A percentile compares a stretch with the other conserved stretches of the same genome.
Evolutionary conservation across 768 basidiomycete species (phyloP).

Genomic region (Flagelloscypha sp.): DNA sequence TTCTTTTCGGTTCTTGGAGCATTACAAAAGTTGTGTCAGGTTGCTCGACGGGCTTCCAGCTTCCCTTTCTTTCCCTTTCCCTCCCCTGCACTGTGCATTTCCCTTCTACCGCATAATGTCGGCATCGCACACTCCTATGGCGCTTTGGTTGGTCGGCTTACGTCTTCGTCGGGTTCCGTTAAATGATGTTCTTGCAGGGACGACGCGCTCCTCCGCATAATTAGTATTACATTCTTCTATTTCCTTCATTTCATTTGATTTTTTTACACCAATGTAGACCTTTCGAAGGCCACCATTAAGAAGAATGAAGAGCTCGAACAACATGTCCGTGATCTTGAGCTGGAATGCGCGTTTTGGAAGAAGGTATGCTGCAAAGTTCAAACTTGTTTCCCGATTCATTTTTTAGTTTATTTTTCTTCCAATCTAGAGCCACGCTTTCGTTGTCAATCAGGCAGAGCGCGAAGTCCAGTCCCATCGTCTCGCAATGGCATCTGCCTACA

Average conservation of each 20-base stretch:
- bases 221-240: slow-evolving; percentile 35
- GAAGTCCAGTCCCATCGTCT: slow-evolving; percentile 61
- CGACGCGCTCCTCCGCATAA: slow-evolving; percentile 52
- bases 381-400: no score
- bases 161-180: no score
- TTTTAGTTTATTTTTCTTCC: no score
- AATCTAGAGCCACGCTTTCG: slow-evolving; percentile 51
- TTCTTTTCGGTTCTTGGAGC: no score
- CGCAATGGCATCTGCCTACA: slow-evolving; percentile 56
- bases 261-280: slow-evolving; percentile 30
- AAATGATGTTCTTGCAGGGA: slow-evolving; percentile 48
- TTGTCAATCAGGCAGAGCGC: slow-evolving; percentile 53
- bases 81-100: no score
- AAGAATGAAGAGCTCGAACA: slow-evolving; percentile 57
- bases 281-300: slow-evolving; percentile 56
- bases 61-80: slow-evolving; percentile 28
- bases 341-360: slow-evolving; percentile 64
- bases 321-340: slow-evolving; percentile 58
- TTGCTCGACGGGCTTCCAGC: no score
- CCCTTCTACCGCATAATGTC: no score
- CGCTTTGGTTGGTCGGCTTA: no score
- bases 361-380: no score
- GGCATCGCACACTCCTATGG: no score
- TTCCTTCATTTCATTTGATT: slow-evolving; percentile 4
- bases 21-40: no score